phyloP scores from a whole-genome alignment of 495 filamentous ascomycete genomes.

The Penicillium mononematosum region DNA sequence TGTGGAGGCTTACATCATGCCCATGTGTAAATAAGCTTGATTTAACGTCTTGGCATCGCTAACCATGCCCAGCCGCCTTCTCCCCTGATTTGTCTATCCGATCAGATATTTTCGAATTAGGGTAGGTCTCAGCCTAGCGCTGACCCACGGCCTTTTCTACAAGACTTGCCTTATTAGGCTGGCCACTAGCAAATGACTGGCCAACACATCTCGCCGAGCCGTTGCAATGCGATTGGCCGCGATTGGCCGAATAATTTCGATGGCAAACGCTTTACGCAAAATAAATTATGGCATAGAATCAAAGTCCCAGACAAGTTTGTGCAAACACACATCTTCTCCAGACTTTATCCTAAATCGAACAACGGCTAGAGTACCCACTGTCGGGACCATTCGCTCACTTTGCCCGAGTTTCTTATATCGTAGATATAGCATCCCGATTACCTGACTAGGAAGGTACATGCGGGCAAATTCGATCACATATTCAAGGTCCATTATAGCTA shows the following conservation, averaged over 20 bases:
- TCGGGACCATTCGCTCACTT: constrained; percentile 20
- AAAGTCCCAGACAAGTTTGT: neutral
- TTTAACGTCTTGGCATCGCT: constrained; percentile 8
- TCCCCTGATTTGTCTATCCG: neutral
- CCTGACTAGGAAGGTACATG: constrained; percentile 30
- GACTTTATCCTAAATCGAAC: constrained; percentile 22
- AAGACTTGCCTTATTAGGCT: constrained; percentile 10
- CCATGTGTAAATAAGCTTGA: constrained; percentile 15
- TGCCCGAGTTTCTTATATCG: neutral
- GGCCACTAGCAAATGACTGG: neutral
- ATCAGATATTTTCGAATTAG: constrained; percentile 9
- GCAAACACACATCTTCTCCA: constrained; percentile 21
- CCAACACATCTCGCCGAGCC: constrained; percentile 3
- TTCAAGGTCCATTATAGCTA: constrained; percentile 13
- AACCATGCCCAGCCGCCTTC: neutral
- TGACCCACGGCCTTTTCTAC: neutral
- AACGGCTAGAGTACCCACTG: constrained; percentile 16
- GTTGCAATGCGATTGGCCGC: constrained; percentile 21
- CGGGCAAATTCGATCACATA: constrained; percentile 23
- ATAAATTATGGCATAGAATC: constrained; percentile 17
- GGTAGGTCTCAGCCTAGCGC: constrained; percentile 8
- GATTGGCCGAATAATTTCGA: constrained; percentile 19
- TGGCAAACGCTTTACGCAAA: constrained; percentile 22
- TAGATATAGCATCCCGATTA: constrained; percentile 12
- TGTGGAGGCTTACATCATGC: neutral